Percentiles rank a stretch among this genome's conserved stretches.
Evolutionary conservation across 2,329 filamentous ascomycete genomes (phyloP).

Genomic region (Karstenula rhodostoma): DNA sequence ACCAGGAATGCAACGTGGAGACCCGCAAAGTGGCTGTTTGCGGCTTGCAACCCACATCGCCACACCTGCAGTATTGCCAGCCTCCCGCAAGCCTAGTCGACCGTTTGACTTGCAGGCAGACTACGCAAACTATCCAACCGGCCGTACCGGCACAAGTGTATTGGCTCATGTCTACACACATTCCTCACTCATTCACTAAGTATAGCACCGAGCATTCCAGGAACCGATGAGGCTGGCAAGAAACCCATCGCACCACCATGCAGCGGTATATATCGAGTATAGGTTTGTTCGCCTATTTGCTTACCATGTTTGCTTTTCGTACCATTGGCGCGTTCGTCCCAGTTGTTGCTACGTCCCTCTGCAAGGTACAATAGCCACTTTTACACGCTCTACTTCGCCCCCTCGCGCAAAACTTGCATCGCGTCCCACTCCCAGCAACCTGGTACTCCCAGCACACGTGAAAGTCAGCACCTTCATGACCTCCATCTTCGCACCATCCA

Average conservation of each 20-base stretch:
- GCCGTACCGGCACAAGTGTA: slow-evolving; percentile 22
- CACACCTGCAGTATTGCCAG: slow-evolving; percentile 34
- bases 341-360: slow-evolving; percentile 31
- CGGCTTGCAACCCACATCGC: slow-evolving; percentile 34
- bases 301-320: slow-evolving; percentile 44
- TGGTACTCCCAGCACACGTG: slow-evolving; percentile 32
- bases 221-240: slow-evolving; percentile 46
- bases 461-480: slow-evolving; percentile 37
- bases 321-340: slow-evolving; percentile 42
- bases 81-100: slow-evolving; percentile 25
- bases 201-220: slow-evolving; percentile 38
- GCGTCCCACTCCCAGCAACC: slow-evolving; percentile 28
- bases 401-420: slow-evolving; percentile 22
- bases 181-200: slow-evolving; percentile 45
- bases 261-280: slow-evolving; percentile 48
- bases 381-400: slow-evolving; percentile 27
- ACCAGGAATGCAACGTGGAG: slow-evolving; percentile 30
- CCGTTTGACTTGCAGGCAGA: slow-evolving; percentile 31
- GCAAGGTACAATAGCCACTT: slow-evolving; percentile 35
- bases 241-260: slow-evolving; percentile 33
- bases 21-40: slow-evolving; percentile 34
- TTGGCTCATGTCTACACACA: slow-evolving; percentile 41
- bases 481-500: slow-evolving; percentile 35
- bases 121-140: slow-evolving; percentile 34
- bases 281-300: slow-evolving; percentile 38